These are phyloP conservation scores for Candida boidinii DNA, from an alignment of 805 yeast species.

Conservation along the genomic window DNA sequence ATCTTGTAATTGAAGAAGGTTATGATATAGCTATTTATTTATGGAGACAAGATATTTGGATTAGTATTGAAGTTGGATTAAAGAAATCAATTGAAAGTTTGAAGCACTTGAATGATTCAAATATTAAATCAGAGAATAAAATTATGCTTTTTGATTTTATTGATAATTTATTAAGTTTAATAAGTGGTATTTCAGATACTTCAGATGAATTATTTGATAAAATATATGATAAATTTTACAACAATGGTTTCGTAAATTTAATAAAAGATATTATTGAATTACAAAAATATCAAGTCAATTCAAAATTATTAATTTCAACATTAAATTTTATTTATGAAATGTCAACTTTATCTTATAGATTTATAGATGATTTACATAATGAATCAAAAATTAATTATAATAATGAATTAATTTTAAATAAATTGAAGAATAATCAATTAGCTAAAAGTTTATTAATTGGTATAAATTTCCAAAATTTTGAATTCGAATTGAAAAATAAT, in stretches of 20 bases:
- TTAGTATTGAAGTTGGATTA: constrained; percentile 43
- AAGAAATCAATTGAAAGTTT: constrained; percentile 43
- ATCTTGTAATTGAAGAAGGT: constrained; percentile 79
- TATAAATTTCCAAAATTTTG: constrained; percentile 21
- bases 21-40: constrained; percentile 66
- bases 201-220: constrained; percentile 42
- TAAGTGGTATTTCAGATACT: constrained; percentile 57
- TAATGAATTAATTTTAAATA: background rate
- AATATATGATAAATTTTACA: background rate
- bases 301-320: constrained; percentile 10
- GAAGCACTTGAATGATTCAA: constrained; percentile 26
- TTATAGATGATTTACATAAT: constrained; percentile 14
- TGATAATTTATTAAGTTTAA: constrained; percentile 65
- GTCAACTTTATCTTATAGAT: constrained; percentile 19
- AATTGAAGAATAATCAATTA: constrained; percentile 5
- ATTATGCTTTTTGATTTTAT: constrained; percentile 53
- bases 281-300: constrained; percentile 12
- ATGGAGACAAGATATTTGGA: constrained; percentile 77
- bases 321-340: constrained; percentile 23
- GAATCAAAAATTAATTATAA: constrained; percentile 2
- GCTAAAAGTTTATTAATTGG: constrained; percentile 19
- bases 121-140: constrained; percentile 21
- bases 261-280: constrained; percentile 1
- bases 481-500: constrained; percentile 8
- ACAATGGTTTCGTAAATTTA: background rate